phyloP scores from a whole-genome alignment of 2,329 filamentous ascomycete species.

The Beauveria rudraprayagi region DNA sequence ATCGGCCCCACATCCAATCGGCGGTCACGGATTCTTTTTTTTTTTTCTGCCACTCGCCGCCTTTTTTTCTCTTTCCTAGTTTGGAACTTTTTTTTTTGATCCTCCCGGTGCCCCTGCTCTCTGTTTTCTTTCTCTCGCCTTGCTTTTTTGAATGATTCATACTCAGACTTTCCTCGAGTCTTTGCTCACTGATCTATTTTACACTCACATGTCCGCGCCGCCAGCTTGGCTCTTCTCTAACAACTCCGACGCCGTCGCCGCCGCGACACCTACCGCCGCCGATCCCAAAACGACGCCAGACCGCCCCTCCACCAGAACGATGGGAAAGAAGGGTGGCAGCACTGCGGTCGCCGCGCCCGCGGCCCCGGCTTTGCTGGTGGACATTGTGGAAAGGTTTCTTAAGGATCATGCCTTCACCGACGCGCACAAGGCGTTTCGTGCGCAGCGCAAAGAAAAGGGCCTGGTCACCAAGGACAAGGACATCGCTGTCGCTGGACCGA shows the following conservation, averaged over 20 bases:
- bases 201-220: constrained; percentile 26
- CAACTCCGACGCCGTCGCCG: constrained; percentile 23
- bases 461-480: constrained; percentile 28
- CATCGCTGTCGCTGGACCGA: constrained; percentile 12
- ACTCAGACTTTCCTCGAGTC: too few relatives aligned
- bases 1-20: constrained; percentile 3
- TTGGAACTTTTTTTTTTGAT: neutral
- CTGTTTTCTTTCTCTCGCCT: neutral
- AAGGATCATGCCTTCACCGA: constrained; percentile 55
- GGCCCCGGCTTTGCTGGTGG: constrained; percentile 54
- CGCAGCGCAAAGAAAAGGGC: constrained; percentile 47
- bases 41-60: constrained; percentile 7
- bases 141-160: neutral
- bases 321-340: constrained; percentile 28
- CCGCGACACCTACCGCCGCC: constrained; percentile 15
- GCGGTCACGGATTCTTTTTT: neutral
- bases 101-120: neutral
- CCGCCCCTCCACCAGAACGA: constrained; percentile 18
- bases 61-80: neutral
- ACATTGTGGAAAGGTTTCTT: constrained; percentile 59
- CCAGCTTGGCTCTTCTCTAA: constrained; percentile 38
- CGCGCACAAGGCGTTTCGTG: constrained; percentile 33
- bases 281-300: neutral
- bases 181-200: neutral
- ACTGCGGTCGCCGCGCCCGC: constrained; percentile 17